Base-by-base conservation (phyloP, 176 grass and related monocot genomes). In the Ampelocalamus luodianensis region DNA sequence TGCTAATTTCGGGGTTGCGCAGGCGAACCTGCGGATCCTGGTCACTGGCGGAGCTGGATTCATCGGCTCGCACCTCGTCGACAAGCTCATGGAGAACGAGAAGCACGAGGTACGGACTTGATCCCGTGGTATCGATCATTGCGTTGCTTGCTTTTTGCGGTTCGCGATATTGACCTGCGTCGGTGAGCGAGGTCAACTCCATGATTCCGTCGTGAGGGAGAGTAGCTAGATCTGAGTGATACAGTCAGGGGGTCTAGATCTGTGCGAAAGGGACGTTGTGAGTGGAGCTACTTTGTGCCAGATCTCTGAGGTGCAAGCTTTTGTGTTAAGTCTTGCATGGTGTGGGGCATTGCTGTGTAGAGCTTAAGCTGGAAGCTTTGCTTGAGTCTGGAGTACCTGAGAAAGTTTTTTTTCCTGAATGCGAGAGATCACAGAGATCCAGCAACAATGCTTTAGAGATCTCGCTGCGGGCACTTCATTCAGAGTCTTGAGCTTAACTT, bases 11-110 rank as follows among this genome's bases (percentile, higher is more conserved):
- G 73, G 22, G 71, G 2, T 38, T 54, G 46, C 46, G 67, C 87
- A 99, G 97, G 92, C 97, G 24, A 99, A 99, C 87, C 45, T 99
- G 82, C 40, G 97, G 78, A 99, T 99, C 87, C 84, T 99, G 15
- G 97, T 99, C 87, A 99, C 93, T 5, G 97, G 97, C 27, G 97
- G 97, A 65, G 97, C 97, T 58, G 97, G 97, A 29, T 99, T 99
- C 89, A 99, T 99, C 81, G 97, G 97, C 68, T 99, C 97, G 5
- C 97, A 99, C 87, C 74, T 99, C 79, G 97, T 99, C 39, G 97
- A 99, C 90, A 99, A 80, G 85, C 91, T 99, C 81, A 99, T 99
- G 97, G 97, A 99, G 82, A 99, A 99, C 85, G 97, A 99, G 89
- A 99, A 99, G 89, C 40, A 99, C 76, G 97, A 99, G 97, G 97